A percentile compares a stretch with the other conserved stretches of the same genome.
These are phyloP conservation scores for Colletotrichum nymphaeae DNA, from an alignment of 2,329 filamentous ascomycete genomes.

Conservation along the genomic window DNA sequence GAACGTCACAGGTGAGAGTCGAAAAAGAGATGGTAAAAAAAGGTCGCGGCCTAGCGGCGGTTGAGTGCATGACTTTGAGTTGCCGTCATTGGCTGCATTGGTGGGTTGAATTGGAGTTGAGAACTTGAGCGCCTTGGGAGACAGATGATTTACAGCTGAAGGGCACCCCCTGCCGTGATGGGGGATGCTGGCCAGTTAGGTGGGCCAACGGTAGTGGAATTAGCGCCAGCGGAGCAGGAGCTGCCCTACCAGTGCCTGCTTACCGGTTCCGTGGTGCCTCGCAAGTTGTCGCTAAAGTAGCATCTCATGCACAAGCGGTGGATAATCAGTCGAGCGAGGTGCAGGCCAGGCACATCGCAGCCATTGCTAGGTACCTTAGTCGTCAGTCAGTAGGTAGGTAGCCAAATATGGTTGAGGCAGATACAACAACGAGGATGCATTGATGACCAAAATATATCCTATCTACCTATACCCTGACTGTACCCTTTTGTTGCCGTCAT, in stretches of 20 bases:
- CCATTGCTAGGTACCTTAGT: neutral
- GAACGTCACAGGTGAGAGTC: neutral
- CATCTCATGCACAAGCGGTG: neutral
- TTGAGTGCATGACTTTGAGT: constrained; percentile 19
- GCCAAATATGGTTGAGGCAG: neutral
- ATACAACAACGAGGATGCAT: neutral
- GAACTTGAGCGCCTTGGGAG: neutral
- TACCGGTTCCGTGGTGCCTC: neutral
- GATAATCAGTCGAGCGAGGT: neutral
- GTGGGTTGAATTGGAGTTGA: neutral
- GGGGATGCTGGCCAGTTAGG: neutral
- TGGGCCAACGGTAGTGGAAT: constrained; percentile 2
- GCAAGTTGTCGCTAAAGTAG: neutral
- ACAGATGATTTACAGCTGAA: constrained; percentile 8
- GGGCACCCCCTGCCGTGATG: neutral
- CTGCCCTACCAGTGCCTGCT: neutral
- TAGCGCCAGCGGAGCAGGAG: constrained; percentile 21
- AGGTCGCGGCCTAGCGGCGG: neutral
- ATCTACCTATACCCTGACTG: neutral
- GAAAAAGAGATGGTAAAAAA: neutral
- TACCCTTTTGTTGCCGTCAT: neutral
- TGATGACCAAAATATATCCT: neutral
- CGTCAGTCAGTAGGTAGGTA: neutral
- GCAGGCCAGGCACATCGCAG: neutral
- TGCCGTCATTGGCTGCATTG: constrained; percentile 19